Conservation (phyloP, 2,329 filamentous ascomycete genomes). For the Cercospora beticola region DNA sequence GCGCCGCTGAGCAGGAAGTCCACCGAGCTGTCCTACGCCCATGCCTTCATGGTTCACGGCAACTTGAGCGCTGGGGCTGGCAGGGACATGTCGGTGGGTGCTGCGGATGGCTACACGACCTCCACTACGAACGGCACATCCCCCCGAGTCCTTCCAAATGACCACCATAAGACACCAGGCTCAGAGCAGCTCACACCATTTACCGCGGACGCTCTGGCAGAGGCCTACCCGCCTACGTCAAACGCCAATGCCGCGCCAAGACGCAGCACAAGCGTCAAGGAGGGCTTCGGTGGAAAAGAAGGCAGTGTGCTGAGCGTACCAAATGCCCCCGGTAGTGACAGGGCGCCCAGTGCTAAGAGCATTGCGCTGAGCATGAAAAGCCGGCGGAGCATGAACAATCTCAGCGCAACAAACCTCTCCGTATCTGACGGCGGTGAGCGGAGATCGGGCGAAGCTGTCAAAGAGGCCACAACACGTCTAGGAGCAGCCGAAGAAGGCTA, state of each 20-base stretch:
- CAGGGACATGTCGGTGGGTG: conserved; percentile 51
- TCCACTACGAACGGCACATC: conserved; percentile 28
- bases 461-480: conserved; percentile 28
- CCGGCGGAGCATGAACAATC: conserved; percentile 29
- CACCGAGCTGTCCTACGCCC: conserved; percentile 33
- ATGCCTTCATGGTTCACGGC: conserved; percentile 45
- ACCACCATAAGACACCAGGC: conserved; percentile 12
- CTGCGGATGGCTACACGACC: conserved; percentile 29
- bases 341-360: conserved; percentile 33
- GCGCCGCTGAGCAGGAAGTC: conserved; percentile 34
- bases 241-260: conserved; percentile 37
- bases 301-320: conserved; percentile 34
- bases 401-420: conserved; percentile 20
- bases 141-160: conserved; percentile 13
- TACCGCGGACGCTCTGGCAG: conserved; percentile 28
- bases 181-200: conserved; percentile 20
- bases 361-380: conserved; percentile 41
- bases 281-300: conserved; percentile 33
- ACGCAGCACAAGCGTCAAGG: conserved; percentile 43
- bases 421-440: conserved; percentile 34
- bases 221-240: conserved; percentile 33
- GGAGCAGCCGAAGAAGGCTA: conserved; percentile 47
- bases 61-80: conserved; percentile 4
- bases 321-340: conserved; percentile 26
- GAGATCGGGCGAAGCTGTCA: conserved; percentile 33